Percentiles rank a stretch among this genome's conserved stretches.
These are phyloP conservation scores for Magnusiomyces suaveolens DNA, from an alignment of 1,139 yeast species.

Conservation along the genomic window DNA sequence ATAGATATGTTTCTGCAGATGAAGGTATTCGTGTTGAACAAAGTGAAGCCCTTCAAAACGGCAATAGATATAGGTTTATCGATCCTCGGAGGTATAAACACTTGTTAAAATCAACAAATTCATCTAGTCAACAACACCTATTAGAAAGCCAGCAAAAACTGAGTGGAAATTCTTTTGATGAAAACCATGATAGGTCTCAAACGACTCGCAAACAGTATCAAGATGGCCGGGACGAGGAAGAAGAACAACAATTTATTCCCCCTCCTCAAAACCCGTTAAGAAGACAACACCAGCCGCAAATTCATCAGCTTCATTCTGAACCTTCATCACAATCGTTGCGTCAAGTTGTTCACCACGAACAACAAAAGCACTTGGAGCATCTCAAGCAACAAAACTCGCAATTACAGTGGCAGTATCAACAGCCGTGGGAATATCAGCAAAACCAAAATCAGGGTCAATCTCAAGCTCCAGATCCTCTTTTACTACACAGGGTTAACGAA, in stretches of 20 bases:
- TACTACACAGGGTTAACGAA: neutral
- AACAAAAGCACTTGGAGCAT: neutral
- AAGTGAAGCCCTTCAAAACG: neutral
- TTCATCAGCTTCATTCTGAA: neutral
- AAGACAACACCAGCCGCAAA: neutral
- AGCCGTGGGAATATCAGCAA: neutral
- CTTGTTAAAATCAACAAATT: neutral
- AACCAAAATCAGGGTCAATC: neutral
- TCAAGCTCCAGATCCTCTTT: neutral
- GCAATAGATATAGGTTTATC: neutral
- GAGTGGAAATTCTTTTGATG: neutral
- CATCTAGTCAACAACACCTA: neutral
- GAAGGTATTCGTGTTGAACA: neutral
- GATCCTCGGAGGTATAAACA: neutral
- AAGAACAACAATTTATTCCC: neutral
- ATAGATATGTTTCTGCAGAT: neutral
- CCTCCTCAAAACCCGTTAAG: neutral
- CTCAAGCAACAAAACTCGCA: neutral
- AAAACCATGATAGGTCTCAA: neutral
- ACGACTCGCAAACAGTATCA: neutral
- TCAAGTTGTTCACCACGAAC: neutral
- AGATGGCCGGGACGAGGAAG: neutral
- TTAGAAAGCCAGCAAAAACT: neutral
- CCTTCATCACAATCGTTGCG: neutral
- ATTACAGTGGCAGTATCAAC: neutral